Evolutionary conservation across 371 early-diverging fungal genomes (phyloP).

Genomic region (Enterospora canceri): DNA sequence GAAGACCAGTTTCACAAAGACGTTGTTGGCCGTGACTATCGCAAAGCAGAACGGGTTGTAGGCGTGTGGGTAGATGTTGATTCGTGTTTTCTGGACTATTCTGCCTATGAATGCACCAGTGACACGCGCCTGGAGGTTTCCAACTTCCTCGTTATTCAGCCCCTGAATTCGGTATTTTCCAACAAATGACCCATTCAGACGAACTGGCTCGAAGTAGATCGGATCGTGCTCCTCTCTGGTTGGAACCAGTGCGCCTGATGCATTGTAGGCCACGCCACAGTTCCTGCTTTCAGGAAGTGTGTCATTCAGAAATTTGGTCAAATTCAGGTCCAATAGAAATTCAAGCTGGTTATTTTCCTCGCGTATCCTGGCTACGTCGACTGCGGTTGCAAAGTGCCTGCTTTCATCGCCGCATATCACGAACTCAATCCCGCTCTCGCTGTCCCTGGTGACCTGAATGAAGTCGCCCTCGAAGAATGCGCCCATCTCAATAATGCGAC

Average conservation of each 20-base stretch:
- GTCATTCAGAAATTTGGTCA: neutral
- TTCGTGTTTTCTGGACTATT: slow-evolving; percentile 33
- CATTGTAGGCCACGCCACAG: no score
- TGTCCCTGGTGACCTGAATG: neutral
- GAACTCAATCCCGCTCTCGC: neutral
- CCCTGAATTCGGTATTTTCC: neutral
- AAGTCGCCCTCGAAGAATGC: neutral
- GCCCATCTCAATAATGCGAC: no score
- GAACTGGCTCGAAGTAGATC: neutral
- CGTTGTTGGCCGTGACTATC: slow-evolving; percentile 21
- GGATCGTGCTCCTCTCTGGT: no score
- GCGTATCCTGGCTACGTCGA: neutral
- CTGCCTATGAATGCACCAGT: neutral
- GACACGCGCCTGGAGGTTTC: neutral
- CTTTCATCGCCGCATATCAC: neutral
- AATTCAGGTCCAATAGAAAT: neutral
- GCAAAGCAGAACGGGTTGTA: slow-evolving; percentile 39
- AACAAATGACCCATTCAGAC: slow-evolving; percentile 2
- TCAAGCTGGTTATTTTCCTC: neutral
- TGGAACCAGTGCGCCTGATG: no score
- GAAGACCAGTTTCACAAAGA: slow-evolving; percentile 43
- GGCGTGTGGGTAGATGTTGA: slow-evolving; percentile 3
- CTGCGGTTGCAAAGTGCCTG: no score
- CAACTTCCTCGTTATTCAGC: neutral
- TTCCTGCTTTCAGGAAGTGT: no score